phyloP scores from a whole-genome alignment of 2,329 filamentous ascomycete species.

The Didymella sp. region DNA sequence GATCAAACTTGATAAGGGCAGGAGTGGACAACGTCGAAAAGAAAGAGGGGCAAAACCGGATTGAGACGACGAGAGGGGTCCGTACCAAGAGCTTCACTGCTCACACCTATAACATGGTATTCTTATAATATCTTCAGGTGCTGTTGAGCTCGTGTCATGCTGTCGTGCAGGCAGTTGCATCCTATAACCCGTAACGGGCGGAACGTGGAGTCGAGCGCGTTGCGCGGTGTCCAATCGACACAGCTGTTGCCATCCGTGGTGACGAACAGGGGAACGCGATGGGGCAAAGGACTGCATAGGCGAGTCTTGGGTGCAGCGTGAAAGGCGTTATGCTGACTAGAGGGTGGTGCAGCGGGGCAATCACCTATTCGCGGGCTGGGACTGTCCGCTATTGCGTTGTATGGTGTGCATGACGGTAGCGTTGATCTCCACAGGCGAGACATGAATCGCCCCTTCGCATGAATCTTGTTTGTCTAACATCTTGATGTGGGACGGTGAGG shows the following conservation, averaged over 20 bases:
- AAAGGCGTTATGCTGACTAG: conserved; percentile 25
- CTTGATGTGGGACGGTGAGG: neutral
- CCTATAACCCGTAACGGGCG: conserved; percentile 16
- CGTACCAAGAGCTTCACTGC: conserved; percentile 22
- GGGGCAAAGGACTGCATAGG: conserved; percentile 22
- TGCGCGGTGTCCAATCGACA: conserved; percentile 10
- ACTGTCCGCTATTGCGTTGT: conserved; percentile 27
- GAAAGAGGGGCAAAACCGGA: conserved; percentile 18
- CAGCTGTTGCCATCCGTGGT: conserved; percentile 9
- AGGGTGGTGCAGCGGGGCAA: conserved; percentile 28
- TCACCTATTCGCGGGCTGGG: conserved; percentile 25
- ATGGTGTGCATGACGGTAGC: conserved; percentile 26
- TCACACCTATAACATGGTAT: conserved; percentile 22
- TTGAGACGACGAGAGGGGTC: conserved; percentile 18
- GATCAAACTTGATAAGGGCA: conserved; percentile 23
- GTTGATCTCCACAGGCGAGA: conserved; percentile 23
- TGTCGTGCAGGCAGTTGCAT: conserved; percentile 25
- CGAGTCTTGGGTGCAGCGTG: conserved; percentile 26
- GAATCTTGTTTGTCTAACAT: conserved; percentile 6
- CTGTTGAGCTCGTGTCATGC: conserved; percentile 32
- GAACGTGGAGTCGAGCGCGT: conserved; percentile 11
- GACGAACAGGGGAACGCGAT: conserved; percentile 27
- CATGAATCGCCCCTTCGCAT: neutral
- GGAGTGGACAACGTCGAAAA: conserved; percentile 14
- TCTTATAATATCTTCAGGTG: conserved; percentile 21